Percentiles rank a stretch among this genome's conserved stretches.
These are phyloP conservation scores for Verticillium longisporum DNA, from an alignment of 2,329 filamentous ascomycete species.

Conservation along the genomic window DNA sequence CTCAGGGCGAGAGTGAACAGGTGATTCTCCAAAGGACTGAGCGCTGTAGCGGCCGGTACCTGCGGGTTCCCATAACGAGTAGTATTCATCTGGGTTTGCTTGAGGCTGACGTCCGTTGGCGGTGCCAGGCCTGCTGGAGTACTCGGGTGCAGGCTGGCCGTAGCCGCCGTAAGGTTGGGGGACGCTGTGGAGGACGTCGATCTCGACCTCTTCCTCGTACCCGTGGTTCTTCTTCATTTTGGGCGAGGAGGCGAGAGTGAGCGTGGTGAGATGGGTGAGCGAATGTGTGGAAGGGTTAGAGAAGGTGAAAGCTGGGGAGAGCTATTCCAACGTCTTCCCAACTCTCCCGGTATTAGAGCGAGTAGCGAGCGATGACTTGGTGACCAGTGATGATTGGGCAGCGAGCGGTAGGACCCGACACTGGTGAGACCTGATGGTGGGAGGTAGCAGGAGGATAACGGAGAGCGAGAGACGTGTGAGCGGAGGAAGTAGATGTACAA, in stretches of 20 bases:
- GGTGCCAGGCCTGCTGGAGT: not conserved
- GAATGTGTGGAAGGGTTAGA: not conserved
- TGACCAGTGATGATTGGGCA: not conserved
- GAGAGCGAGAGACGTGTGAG: not conserved
- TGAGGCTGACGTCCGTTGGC: not conserved
- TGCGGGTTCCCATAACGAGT: not conserved
- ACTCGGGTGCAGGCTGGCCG: not conserved
- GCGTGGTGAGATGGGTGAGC: not conserved
- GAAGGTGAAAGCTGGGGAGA: not conserved
- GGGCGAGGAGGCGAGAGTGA: not conserved
- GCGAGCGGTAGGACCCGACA: not conserved
- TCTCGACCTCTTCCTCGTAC: slow-evolving; percentile 27
- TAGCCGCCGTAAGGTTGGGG: slow-evolving; percentile 8
- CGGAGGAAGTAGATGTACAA: not conserved
- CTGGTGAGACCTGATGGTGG: not conserved
- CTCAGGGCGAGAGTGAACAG: slow-evolving; percentile 15
- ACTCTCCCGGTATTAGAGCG: not conserved
- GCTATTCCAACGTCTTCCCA: not conserved
- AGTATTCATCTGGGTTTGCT: slow-evolving; percentile 1
- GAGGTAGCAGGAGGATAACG: not conserved
- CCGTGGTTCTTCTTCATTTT: slow-evolving; percentile 20
- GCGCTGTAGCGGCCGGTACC: slow-evolving; percentile 7
- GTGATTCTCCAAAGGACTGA: slow-evolving; percentile 10
- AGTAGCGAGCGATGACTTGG: not conserved
- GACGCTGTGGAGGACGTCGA: slow-evolving; percentile 19